Conservation (phyloP, 257 asterid genomes). For the Rehmannia glutinosa region DNA sequence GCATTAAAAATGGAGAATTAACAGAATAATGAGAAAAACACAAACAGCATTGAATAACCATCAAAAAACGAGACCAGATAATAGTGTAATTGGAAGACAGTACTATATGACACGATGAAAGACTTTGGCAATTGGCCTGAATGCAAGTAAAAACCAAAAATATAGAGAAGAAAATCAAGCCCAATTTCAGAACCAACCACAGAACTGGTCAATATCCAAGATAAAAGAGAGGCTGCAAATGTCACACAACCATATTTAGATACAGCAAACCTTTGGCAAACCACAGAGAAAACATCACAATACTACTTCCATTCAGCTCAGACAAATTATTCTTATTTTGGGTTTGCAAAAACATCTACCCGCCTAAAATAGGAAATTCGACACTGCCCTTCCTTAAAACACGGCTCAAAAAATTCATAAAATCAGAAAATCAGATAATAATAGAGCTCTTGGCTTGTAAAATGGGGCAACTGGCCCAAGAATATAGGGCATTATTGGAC, state of each 20-base stretch:
- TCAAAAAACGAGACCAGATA: no score
- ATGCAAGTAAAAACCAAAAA: neutral
- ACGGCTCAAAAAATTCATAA: neutral
- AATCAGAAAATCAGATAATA: neutral
- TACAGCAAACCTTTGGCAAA: constrained; percentile 5
- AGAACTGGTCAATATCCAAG: neutral
- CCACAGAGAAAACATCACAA: neutral
- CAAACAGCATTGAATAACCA: neutral
- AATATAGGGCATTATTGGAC: constrained; percentile 1
- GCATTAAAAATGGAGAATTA: neutral
- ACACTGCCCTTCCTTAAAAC: neutral
- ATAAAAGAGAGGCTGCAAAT: neutral
- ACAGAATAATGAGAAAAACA: neutral
- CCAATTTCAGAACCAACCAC: neutral
- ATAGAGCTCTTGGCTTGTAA: neutral
- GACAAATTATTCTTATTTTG: neutral
- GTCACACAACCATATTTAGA: neutral
- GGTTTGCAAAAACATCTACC: neutral
- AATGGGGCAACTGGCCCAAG: no score
- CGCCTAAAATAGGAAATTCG: neutral
- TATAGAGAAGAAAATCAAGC: neutral
- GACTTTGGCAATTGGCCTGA: neutral
- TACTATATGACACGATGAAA: no score
- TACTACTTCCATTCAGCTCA: neutral
- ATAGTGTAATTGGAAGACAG: no score